Conservation (phyloP, 257 asterid species). For the Eustoma russellianum region DNA sequence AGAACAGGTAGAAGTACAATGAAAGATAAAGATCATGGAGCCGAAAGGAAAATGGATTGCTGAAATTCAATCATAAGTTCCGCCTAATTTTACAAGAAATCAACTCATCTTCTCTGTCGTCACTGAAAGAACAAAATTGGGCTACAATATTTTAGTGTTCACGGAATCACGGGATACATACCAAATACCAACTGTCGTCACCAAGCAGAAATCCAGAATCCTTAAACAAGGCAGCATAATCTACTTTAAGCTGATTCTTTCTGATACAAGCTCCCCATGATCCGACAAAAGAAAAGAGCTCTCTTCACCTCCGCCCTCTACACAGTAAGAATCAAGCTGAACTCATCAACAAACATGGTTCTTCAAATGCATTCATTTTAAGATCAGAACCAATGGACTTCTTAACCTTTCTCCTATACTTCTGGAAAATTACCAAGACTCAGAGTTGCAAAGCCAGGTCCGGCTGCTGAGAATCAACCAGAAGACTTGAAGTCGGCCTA, state of each 20-base stretch:
- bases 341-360: not conserved
- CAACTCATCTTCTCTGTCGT: slow-evolving; percentile 3
- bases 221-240: not conserved
- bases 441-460: slow-evolving; percentile 94
- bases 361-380: slow-evolving; percentile 1
- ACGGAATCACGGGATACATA: too few species aligned
- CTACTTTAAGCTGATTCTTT: not conserved
- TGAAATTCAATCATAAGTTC: too few species aligned
- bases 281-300: too few species aligned
- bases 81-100: slow-evolving; percentile 9
- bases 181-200: too few species aligned
- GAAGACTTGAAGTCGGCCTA: slow-evolving; percentile 56
- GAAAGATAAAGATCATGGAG: too few species aligned
- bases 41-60: too few species aligned
- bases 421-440: slow-evolving; percentile 1
- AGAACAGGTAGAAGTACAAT: too few species aligned
- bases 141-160: not conserved
- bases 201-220: too few species aligned
- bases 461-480: slow-evolving; percentile 94
- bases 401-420: slow-evolving; percentile 2
- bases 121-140: not conserved
- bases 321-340: too few species aligned
- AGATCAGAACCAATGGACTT: not conserved
- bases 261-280: too few species aligned
- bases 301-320: too few species aligned